Evolutionary conservation across 78 protist species (phyloP).

Genomic region (Chrysochromulina tobinii): DNA sequence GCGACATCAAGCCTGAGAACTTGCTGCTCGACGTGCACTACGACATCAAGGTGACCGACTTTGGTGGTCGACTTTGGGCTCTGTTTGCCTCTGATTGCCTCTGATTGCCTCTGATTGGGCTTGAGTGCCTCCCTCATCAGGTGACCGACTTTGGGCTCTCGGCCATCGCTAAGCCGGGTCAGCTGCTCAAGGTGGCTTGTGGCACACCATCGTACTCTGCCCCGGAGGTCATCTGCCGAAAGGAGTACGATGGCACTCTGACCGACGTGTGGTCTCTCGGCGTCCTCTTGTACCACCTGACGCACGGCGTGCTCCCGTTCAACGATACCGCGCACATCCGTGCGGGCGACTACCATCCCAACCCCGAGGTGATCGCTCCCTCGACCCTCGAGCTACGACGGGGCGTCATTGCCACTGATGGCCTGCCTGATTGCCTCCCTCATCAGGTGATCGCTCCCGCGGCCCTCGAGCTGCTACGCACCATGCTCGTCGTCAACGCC

Average conservation of each 20-base stretch:
- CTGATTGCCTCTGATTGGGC: no score
- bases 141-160: slow-evolving; percentile 57
- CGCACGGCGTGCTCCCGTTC: slow-evolving; percentile 13
- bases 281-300: background rate
- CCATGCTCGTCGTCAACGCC: background rate
- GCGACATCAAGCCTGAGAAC: slow-evolving; percentile 68
- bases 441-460: no score
- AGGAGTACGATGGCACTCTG: background rate
- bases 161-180: slow-evolving; percentile 13
- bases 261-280: slow-evolving; percentile 19
- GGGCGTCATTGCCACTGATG: background rate
- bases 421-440: no score
- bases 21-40: slow-evolving; percentile 38
- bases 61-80: no score
- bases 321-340: background rate
- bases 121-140: background rate
- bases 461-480: background rate
- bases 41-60: background rate
- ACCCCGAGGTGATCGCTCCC: no score
- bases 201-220: slow-evolving; percentile 71
- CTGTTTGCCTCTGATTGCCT: no score
- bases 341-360: background rate
- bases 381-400: background rate
- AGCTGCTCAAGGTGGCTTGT: slow-evolving; percentile 45
- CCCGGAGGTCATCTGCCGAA: slow-evolving; percentile 55